Conservation (phyloP, 805 yeast species). For the Wickerhamiella azyma region DNA sequence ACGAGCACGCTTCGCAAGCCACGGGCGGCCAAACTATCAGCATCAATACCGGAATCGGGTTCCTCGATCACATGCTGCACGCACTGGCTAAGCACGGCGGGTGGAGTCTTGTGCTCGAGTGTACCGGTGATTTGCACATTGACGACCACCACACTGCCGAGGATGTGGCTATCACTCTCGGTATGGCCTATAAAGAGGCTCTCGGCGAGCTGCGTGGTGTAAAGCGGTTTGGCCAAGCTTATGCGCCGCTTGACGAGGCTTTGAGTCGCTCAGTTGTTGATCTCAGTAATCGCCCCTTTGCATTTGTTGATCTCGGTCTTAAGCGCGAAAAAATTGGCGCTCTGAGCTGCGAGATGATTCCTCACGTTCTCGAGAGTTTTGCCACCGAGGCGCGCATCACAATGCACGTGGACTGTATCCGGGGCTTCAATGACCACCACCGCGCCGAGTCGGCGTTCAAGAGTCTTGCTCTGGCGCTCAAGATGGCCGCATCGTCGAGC, state of each 20-base stretch:
- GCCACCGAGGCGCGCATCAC: slow-evolving; percentile 87
- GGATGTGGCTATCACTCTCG: slow-evolving; percentile 87
- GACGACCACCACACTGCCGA: slow-evolving; percentile 97
- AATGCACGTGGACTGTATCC: slow-evolving; percentile 81
- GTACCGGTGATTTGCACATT: slow-evolving; percentile 87
- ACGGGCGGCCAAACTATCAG: slow-evolving; percentile 60
- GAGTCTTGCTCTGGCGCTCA: slow-evolving; percentile 85
- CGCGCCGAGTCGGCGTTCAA: slow-evolving; percentile 93
- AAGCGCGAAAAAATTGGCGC: slow-evolving; percentile 90
- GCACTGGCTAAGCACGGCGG: slow-evolving; percentile 96
- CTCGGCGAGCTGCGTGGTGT: slow-evolving; percentile 83
- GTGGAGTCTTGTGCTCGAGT: slow-evolving; percentile 81
- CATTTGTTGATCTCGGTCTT: slow-evolving; percentile 78
- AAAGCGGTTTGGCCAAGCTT: slow-evolving; percentile 82
- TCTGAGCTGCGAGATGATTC: slow-evolving; percentile 88
- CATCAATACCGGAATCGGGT: slow-evolving; percentile 86
- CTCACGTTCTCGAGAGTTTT: slow-evolving; percentile 90
- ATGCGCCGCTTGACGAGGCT: slow-evolving; percentile 95
- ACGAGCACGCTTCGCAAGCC: slow-evolving; percentile 45
- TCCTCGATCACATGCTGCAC: slow-evolving; percentile 92
- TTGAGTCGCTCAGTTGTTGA: slow-evolving; percentile 93
- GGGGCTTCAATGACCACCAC: slow-evolving; percentile 95
- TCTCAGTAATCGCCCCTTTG: slow-evolving; percentile 82
- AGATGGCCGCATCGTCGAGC: slow-evolving; percentile 67
- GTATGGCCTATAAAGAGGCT: slow-evolving; percentile 78